Conservation (phyloP, 192 early-diverging fungal species). For the Coemansia sp. region DNA sequence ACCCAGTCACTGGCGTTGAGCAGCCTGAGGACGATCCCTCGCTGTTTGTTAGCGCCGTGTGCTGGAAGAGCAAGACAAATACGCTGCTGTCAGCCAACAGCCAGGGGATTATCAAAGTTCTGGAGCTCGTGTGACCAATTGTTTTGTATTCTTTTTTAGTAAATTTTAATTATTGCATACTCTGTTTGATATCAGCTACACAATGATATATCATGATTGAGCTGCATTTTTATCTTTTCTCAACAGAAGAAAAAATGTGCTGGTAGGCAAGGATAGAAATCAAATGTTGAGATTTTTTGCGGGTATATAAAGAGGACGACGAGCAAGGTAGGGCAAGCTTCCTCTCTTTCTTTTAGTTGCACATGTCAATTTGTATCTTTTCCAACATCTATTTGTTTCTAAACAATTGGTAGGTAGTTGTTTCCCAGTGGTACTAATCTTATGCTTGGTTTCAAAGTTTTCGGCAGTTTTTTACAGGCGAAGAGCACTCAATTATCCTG, state of each 20-base stretch:
- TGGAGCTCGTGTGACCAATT: conserved; percentile 65
- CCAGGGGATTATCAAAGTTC: conserved; percentile 84
- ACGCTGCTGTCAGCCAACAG: conserved; percentile 86
- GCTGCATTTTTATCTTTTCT: neutral
- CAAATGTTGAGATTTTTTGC: neutral
- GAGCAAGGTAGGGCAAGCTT: too few species aligned
- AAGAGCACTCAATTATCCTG: too few species aligned
- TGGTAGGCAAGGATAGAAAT: neutral
- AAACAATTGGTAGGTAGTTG: too few species aligned
- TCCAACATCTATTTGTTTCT: too few species aligned
- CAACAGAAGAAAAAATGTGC: neutral
- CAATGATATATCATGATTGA: neutral
- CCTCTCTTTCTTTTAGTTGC: too few species aligned
- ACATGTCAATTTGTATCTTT: too few species aligned
- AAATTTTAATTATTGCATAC: neutral
- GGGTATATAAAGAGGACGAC: too few species aligned
- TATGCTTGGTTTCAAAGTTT: too few species aligned
- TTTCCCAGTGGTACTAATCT: too few species aligned
- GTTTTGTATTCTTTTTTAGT: neutral
- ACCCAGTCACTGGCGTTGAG: conserved; percentile 68
- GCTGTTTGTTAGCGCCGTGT: conserved; percentile 89
- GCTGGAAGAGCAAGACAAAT: conserved; percentile 83
- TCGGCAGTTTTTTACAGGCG: too few species aligned
- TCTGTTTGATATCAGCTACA: neutral
- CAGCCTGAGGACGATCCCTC: conserved; percentile 62